phyloP scores from a whole-genome alignment of 495 filamentous ascomycete species.

The Podospora pseudoanserina region DNA sequence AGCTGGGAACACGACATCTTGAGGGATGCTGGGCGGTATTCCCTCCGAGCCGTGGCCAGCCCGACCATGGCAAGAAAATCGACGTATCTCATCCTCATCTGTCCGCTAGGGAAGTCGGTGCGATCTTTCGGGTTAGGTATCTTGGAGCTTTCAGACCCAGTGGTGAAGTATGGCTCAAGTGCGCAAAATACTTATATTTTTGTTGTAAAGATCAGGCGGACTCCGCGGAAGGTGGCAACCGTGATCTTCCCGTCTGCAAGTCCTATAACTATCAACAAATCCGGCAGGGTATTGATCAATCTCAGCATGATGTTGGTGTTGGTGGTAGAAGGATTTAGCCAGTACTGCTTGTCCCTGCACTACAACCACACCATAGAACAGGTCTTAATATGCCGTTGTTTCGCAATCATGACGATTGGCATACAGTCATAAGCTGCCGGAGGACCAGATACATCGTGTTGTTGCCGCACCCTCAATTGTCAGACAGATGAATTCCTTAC shows the following conservation, averaged over 20 bases:
- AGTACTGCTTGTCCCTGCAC: not conserved
- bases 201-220: too few relatives aligned
- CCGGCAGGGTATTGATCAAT: not conserved
- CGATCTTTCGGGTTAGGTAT: too few relatives aligned
- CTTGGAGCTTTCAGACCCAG: too few relatives aligned
- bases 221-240: not conserved
- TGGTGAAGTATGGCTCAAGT: not conserved
- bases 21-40: not conserved
- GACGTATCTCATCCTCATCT: not conserved
- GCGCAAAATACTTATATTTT: too few relatives aligned
- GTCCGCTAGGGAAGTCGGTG: too few relatives aligned
- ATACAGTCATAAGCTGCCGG: not conserved
- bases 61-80: not conserved
- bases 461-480: not conserved
- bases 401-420: not conserved
- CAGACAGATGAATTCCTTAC: too few relatives aligned
- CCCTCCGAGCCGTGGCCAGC: not conserved
- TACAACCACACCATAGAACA: not conserved
- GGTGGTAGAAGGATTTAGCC: not conserved
- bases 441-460: not conserved
- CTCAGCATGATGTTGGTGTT: not conserved
- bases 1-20: conserved; percentile 1
- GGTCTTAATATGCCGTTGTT: not conserved
- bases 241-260: not conserved
- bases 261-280: not conserved